Conservation (phyloP, 306 rosid species). For the Morella rubra region DNA sequence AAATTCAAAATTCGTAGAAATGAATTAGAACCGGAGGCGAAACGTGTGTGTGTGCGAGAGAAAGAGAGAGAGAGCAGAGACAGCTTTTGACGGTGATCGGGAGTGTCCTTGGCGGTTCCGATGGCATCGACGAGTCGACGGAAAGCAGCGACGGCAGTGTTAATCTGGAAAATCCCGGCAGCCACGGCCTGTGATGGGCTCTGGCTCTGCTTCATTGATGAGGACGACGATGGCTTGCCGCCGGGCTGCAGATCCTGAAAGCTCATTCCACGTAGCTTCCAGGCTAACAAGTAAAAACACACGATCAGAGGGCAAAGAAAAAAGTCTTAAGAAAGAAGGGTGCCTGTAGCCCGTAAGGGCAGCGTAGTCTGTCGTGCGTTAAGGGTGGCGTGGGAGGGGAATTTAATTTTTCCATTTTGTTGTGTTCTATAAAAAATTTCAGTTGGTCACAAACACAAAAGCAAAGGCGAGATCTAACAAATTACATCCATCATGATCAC, state of each 20-base stretch:
- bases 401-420: too few relatives aligned
- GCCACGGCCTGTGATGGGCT: constrained; percentile 64
- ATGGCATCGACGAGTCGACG: constrained; percentile 69
- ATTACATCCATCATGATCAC: too few relatives aligned
- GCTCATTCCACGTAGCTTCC: constrained; percentile 39
- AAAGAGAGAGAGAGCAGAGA: constrained; percentile 18
- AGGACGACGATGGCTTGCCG: constrained; percentile 11
- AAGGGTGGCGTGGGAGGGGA: too few relatives aligned
- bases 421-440: too few relatives aligned
- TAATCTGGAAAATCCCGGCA: constrained; percentile 79
- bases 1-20: neutral
- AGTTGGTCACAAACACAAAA: too few relatives aligned
- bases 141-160: constrained; percentile 68
- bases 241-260: constrained; percentile 58
- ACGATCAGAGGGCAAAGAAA: too few relatives aligned
- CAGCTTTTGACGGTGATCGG: constrained; percentile 72
- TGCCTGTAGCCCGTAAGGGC: too few relatives aligned
- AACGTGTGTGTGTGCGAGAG: neutral
- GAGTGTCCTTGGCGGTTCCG: constrained; percentile 72
- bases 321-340: too few relatives aligned
- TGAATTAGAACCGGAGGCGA: neutral
- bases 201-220: neutral
- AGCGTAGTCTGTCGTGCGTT: too few relatives aligned
- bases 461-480: too few relatives aligned
- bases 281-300: too few relatives aligned